Base-by-base conservation (phyloP, 2,329 filamentous ascomycete genomes). In the Paecilomyces variotii region DNA sequence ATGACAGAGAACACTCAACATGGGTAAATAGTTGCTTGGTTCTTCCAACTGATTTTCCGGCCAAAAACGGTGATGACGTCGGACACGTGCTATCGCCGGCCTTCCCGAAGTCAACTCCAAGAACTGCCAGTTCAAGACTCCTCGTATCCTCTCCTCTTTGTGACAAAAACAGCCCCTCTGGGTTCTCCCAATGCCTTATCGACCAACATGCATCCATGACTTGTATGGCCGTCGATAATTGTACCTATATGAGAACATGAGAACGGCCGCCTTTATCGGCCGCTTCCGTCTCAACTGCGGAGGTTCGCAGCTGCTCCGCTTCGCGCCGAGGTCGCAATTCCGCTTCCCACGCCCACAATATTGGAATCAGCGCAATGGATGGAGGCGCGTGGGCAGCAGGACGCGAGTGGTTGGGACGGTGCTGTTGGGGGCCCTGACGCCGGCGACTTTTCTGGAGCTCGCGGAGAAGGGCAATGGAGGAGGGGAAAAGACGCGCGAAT, bases 401-500 rank as follows among this genome's bases (percentile, higher is more conserved):
- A 59, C 57, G 4, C 66, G 70, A 25, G 53, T 70, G 51, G 57
- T 65, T 61, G 64, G 71, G 34, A 65, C 64, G 24, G 54, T 77
- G 19, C 59, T 78, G 3, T 66, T 75, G 57, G 76, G 78, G n/a
- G 73, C 75, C 5, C 72, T 87, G 55, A 82, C 78, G 26, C 83
- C 85, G 0, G 80, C 78, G 4, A 83, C 81, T 1, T 86, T 87
- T 62, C 79, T 88, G 45, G 76, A 82, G 57, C 74, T 87, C 51
- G 79, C 80, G 54, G 78, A 84, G 61, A 76, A 82, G 52, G 74
- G 80, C 28, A 67, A 71, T 52, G 72, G 73, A 57, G 72, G 73
- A 57, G 74, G 78, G 65, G 77, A 76, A 27, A 80, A 88, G 68
- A 96, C 92, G 2, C 84, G 85, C 27, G 92, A 97, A 76, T 83